These are phyloP conservation scores for Fusarium devonianum DNA, from an alignment of 2,329 filamentous ascomycete genomes.

Conservation along the genomic window DNA sequence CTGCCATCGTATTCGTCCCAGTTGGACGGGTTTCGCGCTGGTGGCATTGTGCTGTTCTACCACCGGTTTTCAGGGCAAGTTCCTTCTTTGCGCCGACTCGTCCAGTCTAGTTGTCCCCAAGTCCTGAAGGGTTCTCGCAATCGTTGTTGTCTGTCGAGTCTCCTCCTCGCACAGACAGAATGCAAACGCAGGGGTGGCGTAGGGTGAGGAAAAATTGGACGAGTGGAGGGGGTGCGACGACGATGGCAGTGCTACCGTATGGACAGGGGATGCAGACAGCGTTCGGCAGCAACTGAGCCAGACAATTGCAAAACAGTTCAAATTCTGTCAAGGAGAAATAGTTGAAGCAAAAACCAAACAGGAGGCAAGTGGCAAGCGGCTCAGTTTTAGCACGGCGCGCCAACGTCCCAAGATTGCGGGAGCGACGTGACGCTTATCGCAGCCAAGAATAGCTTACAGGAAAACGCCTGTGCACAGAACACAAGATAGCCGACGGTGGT, in stretches of 20 bases:
- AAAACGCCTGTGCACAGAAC: constrained; percentile 25
- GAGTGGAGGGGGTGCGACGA: constrained; percentile 26
- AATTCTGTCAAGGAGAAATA: constrained; percentile 1
- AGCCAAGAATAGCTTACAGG: constrained; percentile 22
- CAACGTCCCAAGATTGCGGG: constrained; percentile 10
- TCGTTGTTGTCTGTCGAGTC: constrained; percentile 12
- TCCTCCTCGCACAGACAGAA: constrained; percentile 5
- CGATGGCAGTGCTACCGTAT: constrained; percentile 15
- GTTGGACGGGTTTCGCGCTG: constrained; percentile 49
- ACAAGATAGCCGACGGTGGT: constrained; percentile 34
- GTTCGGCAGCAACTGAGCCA: not conserved
- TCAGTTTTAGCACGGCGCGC: constrained; percentile 28
- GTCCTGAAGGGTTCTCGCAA: not conserved
- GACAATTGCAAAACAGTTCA: not conserved
- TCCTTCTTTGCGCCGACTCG: not conserved
- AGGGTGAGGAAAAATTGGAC: constrained; percentile 24
- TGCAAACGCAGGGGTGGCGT: constrained; percentile 20
- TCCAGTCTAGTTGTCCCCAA: constrained; percentile 1
- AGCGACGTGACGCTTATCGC: constrained; percentile 41
- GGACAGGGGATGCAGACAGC: constrained; percentile 21
- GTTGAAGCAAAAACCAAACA: constrained; percentile 5
- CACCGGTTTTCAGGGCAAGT: constrained; percentile 1
- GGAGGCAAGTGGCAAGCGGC: constrained; percentile 24
- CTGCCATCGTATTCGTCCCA: constrained; percentile 58
- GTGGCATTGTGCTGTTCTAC: constrained; percentile 38